phyloP scores from a whole-genome alignment of 768 basidiomycete genomes.

The Suillus bovinus region DNA sequence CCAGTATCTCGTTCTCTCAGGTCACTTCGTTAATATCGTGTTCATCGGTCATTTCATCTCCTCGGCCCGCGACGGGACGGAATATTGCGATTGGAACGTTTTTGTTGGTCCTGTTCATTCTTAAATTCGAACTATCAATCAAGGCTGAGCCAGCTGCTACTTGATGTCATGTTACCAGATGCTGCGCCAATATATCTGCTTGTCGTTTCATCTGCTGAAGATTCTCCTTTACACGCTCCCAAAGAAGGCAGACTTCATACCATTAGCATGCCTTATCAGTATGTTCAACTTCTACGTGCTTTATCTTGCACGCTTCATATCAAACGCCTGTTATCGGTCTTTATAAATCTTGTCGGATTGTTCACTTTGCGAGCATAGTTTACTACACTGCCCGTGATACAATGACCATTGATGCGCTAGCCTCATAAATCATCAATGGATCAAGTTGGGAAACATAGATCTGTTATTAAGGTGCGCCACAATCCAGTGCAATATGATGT shows the following conservation, averaged over 20 bases:
- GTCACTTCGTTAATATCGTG: background rate
- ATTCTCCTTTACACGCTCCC: background rate
- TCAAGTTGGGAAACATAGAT: background rate
- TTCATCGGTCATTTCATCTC: background rate
- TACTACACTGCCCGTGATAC: background rate
- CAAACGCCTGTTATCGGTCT: background rate
- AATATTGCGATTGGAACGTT: background rate
- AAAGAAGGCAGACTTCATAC: background rate
- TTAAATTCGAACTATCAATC: background rate
- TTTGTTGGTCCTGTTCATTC: background rate
- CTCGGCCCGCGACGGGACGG: background rate
- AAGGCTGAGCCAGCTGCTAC: background rate
- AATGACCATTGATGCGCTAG: background rate
- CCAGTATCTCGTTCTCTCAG: background rate
- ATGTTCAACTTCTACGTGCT: background rate
- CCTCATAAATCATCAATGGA: background rate
- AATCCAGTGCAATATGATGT: background rate
- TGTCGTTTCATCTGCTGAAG: background rate
- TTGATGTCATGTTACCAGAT: background rate
- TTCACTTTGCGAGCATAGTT: background rate
- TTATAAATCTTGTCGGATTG: background rate
- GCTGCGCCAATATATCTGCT: background rate
- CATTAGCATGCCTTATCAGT: background rate
- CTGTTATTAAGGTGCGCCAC: background rate
- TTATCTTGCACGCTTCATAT: background rate